Conservation (phyloP, 805 yeast species). For the Pichia ethanolica region DNA sequence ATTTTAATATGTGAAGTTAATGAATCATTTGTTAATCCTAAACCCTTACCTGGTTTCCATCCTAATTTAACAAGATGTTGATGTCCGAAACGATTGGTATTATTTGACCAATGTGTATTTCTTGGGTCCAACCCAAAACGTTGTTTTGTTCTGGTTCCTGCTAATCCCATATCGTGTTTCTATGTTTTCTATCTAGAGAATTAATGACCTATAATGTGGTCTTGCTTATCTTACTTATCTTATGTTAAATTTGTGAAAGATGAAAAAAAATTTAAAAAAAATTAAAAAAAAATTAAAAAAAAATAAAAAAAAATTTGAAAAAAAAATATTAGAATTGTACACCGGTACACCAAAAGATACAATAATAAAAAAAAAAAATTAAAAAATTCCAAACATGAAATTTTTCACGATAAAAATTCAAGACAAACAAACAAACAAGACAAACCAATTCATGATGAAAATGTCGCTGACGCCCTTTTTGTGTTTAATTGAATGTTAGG, state of each 20-base stretch:
- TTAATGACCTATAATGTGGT: too few species aligned
- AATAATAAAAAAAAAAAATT: background rate
- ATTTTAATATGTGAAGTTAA: constrained; percentile 80
- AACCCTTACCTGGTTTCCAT: constrained; percentile 88
- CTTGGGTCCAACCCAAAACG: constrained; percentile 90
- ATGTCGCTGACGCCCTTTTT: too few species aligned
- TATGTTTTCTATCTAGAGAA: too few species aligned
- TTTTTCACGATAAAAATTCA: background rate
- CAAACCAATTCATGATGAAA: too few species aligned
- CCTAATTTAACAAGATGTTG: constrained; percentile 75
- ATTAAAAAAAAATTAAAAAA: too few species aligned
- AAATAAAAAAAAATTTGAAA: too few species aligned
- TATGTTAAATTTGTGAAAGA: too few species aligned
- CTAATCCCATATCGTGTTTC: constrained; percentile 56
- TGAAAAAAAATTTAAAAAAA: too few species aligned
- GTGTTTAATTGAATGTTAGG: too few species aligned
- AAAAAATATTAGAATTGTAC: too few species aligned
- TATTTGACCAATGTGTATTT: constrained; percentile 90
- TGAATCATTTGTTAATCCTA: constrained; percentile 65
- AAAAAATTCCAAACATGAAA: background rate
- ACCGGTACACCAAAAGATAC: background rate
- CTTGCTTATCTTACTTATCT: background rate
- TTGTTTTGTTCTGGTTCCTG: constrained; percentile 73
- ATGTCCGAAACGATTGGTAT: constrained; percentile 78
- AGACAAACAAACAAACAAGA: too few species aligned